phyloP scores from a whole-genome alignment of 257 asterid species.

The Ligustrum vulgare region DNA sequence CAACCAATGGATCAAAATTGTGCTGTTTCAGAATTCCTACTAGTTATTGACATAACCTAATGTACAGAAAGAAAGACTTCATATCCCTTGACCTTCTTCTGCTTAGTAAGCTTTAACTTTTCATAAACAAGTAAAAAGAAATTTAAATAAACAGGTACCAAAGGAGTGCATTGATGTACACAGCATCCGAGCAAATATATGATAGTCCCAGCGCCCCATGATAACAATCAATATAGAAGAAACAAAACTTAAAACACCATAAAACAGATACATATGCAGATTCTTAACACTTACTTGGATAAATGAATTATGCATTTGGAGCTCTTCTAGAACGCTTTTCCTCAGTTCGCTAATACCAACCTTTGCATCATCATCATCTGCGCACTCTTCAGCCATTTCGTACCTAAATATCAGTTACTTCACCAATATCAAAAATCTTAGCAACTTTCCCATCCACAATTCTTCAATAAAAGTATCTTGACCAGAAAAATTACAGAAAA shows the following conservation, averaged over 20 bases:
- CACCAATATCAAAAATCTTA: constrained; percentile 17
- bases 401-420: constrained; percentile 47
- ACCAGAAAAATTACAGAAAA: neutral
- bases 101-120: neutral
- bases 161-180: neutral
- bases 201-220: neutral
- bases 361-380: constrained; percentile 97
- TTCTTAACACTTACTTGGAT: constrained; percentile 46
- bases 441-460: neutral
- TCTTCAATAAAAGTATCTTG: constrained; percentile 8
- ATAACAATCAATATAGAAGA: constrained; percentile 13
- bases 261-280: constrained; percentile 12
- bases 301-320: constrained; percentile 59
- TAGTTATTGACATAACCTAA: constrained; percentile 13
- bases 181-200: neutral
- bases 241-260: constrained; percentile 1
- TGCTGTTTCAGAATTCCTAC: neutral
- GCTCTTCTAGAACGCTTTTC: constrained; percentile 59
- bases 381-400: constrained; percentile 79
- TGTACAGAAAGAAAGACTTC: neutral
- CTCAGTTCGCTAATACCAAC: constrained; percentile 55
- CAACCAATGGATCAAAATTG: neutral
- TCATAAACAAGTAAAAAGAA: neutral
- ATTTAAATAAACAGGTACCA: neutral
- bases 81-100: neutral